Conservation (phyloP, 108 stramenopile genomes). For the Asterionellopsis glacialis region DNA sequence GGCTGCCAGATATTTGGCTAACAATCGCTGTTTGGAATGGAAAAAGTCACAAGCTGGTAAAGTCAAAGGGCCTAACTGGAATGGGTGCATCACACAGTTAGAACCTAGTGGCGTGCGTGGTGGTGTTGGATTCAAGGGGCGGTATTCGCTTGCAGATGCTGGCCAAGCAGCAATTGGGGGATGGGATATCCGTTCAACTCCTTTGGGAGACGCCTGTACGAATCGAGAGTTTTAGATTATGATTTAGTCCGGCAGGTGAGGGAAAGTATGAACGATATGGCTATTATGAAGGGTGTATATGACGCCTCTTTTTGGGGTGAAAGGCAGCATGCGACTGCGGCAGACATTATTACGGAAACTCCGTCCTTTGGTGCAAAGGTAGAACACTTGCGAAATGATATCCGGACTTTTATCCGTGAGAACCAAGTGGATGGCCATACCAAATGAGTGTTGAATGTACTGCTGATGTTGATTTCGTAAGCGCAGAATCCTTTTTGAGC, state of each 20-base stretch:
- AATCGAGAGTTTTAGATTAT: slow-evolving; percentile 68
- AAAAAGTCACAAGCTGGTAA: slow-evolving; percentile 37
- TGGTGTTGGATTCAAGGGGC: slow-evolving; percentile 48
- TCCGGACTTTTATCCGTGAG: slow-evolving; percentile 53
- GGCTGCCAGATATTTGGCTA: slow-evolving; percentile 68
- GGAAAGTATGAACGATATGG: slow-evolving; percentile 50
- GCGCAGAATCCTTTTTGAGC: slow-evolving; percentile 49
- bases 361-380: slow-evolving; percentile 34
- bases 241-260: slow-evolving; percentile 77
- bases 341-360: slow-evolving; percentile 42
- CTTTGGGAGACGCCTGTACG: slow-evolving; percentile 74
- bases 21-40: slow-evolving; percentile 47
- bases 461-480: slow-evolving; percentile 35
- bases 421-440: slow-evolving; percentile 57
- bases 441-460: slow-evolving; percentile 61
- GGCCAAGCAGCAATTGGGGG: slow-evolving; percentile 45
- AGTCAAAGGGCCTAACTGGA: slow-evolving; percentile 56
- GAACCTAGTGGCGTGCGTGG: slow-evolving; percentile 35
- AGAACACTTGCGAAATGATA: slow-evolving; percentile 71
- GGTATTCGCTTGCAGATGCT: slow-evolving; percentile 33
- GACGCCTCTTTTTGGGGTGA: slow-evolving; percentile 72
- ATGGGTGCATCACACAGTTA: slow-evolving; percentile 81
- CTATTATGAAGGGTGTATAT: slow-evolving; percentile 66
- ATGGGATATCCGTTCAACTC: slow-evolving; percentile 65
- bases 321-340: slow-evolving; percentile 48